Evolutionary conservation across 1,284 basidiomycete genomes (phyloP).

Genomic region (Cutaneotrichosporon arboriforme): DNA sequence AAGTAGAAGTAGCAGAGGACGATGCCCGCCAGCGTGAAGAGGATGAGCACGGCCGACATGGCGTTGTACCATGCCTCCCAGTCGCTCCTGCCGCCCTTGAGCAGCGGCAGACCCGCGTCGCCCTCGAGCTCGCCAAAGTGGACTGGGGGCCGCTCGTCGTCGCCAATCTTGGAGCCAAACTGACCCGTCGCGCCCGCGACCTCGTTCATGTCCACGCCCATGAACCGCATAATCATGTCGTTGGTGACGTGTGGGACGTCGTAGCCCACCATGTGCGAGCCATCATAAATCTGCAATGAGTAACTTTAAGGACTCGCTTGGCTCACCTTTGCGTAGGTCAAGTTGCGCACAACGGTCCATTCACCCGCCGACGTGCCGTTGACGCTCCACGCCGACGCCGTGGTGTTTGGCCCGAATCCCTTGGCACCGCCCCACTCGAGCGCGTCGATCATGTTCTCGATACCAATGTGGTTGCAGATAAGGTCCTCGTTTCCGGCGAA

Average conservation of each 20-base stretch:
- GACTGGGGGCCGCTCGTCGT: conserved; percentile 33
- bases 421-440: conserved; percentile 78
- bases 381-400: conserved; percentile 72
- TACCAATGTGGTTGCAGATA: conserved; percentile 91
- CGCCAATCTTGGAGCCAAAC: conserved; percentile 40
- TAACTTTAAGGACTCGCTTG: too few species aligned
- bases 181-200: conserved; percentile 67
- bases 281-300: conserved; percentile 54
- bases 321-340: conserved; percentile 83
- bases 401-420: conserved; percentile 67
- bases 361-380: conserved; percentile 73
- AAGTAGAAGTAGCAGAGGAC: conserved; percentile 53
- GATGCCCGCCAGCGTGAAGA: conserved; percentile 65
- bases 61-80: conserved; percentile 94
- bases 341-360: conserved; percentile 80
- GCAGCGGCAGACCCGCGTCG: conserved; percentile 51
- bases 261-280: conserved; percentile 88
- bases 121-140: conserved; percentile 26
- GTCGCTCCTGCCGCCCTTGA: conserved; percentile 66
- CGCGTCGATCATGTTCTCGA: conserved; percentile 75
- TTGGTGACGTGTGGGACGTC: conserved; percentile 84
- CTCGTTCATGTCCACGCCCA: conserved; percentile 77
- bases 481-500: conserved; percentile 95
- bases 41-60: conserved; percentile 74
- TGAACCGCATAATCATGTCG: conserved; percentile 97